phyloP scores from a whole-genome alignment of 106 monocot species.

The Acorus gramineus region DNA sequence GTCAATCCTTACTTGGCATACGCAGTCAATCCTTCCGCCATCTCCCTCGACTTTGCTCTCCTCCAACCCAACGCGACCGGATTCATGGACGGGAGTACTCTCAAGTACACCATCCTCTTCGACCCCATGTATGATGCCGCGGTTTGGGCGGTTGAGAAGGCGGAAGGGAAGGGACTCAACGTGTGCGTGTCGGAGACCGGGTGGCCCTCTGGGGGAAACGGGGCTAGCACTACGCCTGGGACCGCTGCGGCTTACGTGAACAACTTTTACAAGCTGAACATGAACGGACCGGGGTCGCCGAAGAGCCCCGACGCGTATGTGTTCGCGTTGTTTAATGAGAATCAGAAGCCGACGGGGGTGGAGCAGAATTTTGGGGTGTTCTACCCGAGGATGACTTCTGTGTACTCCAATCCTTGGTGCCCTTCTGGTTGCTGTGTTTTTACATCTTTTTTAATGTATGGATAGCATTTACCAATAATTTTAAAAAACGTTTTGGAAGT shows the following conservation, averaged over 20 bases:
- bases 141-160: constrained; percentile 21
- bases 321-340: constrained; percentile 44
- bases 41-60: constrained; percentile 19
- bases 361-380: constrained; percentile 21
- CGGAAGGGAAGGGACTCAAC: constrained; percentile 8
- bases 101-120: constrained; percentile 23
- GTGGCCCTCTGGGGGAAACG: constrained; percentile 31
- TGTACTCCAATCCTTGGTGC: not conserved
- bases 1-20: constrained; percentile 46
- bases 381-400: constrained; percentile 10
- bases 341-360: constrained; percentile 21
- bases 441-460: no score
- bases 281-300: constrained; percentile 15
- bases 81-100: constrained; percentile 1
- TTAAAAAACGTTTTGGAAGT: no score
- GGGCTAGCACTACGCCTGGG: constrained; percentile 11
- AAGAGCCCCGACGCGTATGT: constrained; percentile 27
- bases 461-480: no score
- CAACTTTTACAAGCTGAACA: constrained; percentile 10
- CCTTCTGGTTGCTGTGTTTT: no score
- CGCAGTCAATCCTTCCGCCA: constrained; percentile 3
- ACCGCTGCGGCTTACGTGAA: constrained; percentile 26
- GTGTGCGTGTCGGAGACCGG: constrained; percentile 35
- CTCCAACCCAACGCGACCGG: constrained; percentile 7
- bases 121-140: constrained; percentile 28